These are phyloP conservation scores for Colletotrichum tamarilloi DNA, from an alignment of 2,329 filamentous ascomycete genomes.

Conservation along the genomic window DNA sequence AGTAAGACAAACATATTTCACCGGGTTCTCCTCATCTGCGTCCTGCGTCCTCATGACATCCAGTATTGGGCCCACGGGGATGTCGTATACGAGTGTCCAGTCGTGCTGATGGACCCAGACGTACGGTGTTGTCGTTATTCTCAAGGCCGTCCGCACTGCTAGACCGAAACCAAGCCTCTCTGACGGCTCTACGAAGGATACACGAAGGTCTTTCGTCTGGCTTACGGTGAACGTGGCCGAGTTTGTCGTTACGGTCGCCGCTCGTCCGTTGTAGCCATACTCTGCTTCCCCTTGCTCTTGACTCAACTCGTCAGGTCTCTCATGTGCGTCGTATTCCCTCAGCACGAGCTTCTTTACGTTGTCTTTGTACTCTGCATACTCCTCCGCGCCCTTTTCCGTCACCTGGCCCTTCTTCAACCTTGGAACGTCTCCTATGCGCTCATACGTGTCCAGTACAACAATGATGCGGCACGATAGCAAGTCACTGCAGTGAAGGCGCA, in stretches of 20 bases:
- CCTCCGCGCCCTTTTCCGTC: slow-evolving; percentile 55
- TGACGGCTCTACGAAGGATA: slow-evolving; percentile 61
- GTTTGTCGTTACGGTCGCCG: neutral
- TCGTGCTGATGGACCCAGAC: slow-evolving; percentile 70
- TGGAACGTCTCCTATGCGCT: slow-evolving; percentile 54
- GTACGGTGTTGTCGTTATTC: slow-evolving; percentile 58
- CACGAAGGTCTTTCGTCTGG: slow-evolving; percentile 46
- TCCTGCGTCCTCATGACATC: slow-evolving; percentile 56
- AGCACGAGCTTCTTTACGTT: slow-evolving; percentile 58
- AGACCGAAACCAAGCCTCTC: slow-evolving; percentile 63
- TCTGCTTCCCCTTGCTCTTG: slow-evolving; percentile 52
- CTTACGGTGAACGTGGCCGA: slow-evolving; percentile 44
- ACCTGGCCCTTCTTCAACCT: slow-evolving; percentile 66
- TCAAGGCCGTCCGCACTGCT: slow-evolving; percentile 62
- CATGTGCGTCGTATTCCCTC: slow-evolving; percentile 39
- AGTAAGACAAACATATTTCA: slow-evolving; percentile 65
- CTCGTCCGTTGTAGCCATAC: slow-evolving; percentile 52
- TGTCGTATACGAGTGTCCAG: slow-evolving; percentile 58
- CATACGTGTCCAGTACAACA: slow-evolving; percentile 64
- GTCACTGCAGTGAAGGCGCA: slow-evolving; percentile 52
- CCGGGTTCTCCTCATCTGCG: slow-evolving; percentile 45
- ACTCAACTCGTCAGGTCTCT: neutral
- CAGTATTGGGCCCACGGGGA: slow-evolving; percentile 57
- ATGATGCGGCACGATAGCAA: slow-evolving; percentile 57
- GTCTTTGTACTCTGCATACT: slow-evolving; percentile 57